These are phyloP conservation scores for Phytophthora quininea DNA, from an alignment of 352 stramenopile species.

Conservation along the genomic window DNA sequence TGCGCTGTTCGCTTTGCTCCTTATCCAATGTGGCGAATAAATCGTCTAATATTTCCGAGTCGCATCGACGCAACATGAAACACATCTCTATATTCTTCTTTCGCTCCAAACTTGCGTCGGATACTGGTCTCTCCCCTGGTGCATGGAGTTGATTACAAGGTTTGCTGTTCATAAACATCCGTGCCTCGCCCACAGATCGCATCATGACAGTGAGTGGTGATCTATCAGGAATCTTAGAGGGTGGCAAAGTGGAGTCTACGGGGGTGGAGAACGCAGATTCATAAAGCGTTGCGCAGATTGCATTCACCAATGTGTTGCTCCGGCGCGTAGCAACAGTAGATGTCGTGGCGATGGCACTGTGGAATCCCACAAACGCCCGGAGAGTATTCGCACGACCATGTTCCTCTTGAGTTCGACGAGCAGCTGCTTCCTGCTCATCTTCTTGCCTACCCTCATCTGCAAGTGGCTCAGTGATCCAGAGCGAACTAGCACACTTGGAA, in stretches of 20 bases:
- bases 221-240: slow-evolving; percentile 42
- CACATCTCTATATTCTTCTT: slow-evolving; percentile 23
- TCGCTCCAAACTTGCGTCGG: slow-evolving; percentile 18
- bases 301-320: slow-evolving; percentile 43
- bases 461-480: slow-evolving; percentile 40
- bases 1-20: slow-evolving; percentile 27
- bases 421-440: slow-evolving; percentile 11
- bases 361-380: slow-evolving; percentile 72
- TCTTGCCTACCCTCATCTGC: slow-evolving; percentile 6
- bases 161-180: slow-evolving; percentile 71
- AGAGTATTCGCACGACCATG: slow-evolving; percentile 61
- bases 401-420: slow-evolving; percentile 41
- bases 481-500: slow-evolving; percentile 41
- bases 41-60: slow-evolving; percentile 58
- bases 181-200: slow-evolving; percentile 43
- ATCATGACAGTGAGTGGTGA: slow-evolving; percentile 55
- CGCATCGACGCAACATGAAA: slow-evolving; percentile 56
- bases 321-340: slow-evolving; percentile 21
- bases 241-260: slow-evolving; percentile 3
- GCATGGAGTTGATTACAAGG: slow-evolving; percentile 62
- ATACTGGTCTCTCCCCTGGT: slow-evolving; percentile 49
- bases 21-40: slow-evolving; percentile 62
- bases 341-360: slow-evolving; percentile 59
- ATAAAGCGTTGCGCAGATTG: slow-evolving; percentile 43
- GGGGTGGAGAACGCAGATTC: slow-evolving; percentile 14